Evolutionary conservation across 2,329 filamentous ascomycete genomes (phyloP), one percentile per base, ranked within the genome.

Genomic region (Calonectria pseudoturangicola): DNA sequence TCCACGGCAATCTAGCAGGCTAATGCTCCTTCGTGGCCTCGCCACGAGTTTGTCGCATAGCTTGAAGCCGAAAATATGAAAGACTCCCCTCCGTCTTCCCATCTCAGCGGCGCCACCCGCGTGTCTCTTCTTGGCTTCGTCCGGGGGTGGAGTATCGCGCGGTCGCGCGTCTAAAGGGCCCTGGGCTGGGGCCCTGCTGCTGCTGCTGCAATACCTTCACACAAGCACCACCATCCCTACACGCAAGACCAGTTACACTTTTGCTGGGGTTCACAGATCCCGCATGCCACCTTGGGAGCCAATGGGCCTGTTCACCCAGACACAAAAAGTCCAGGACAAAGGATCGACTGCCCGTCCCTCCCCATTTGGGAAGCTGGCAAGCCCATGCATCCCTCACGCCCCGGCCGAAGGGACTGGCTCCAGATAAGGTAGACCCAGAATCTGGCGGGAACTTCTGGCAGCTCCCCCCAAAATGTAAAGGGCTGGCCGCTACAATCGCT

Each of bases 331-430:
- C 54, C 54, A 41, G 25, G n/a, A 41, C 43, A 66, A 45, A 27
- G 47, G 50, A 71, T 71, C 68, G 63, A 27, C 45, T 33, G 28
- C 21, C 28, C 9, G n/a, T 41, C 28, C 16, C 43, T 27, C 68
- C 68, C 62, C 41, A 21, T 70, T 71, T 33, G 62, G 68, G 68
- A 60, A 71, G 63, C 68, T 71, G 30, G 63, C 62, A 66, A 66
- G 62, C n/a, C 65, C 51, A 30, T 36, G 27, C 54, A 58, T 58
- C n/a, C 33, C 54, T 41, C 54, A 7, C 54, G 54, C 33, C 54
- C 54, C n/a, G 6, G 28, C 16, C 8, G 28, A 15, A 16, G 27
- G 33, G 12, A 13, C 54, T 58, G 54, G 54, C 54, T 33, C 39
- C 30, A 71, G 68, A 71, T 71, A 71, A 71, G 68, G 68, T 62